These are phyloP conservation scores for Xenoacremonium recifei DNA, from an alignment of 2,329 filamentous ascomycete species.

Conservation along the genomic window DNA sequence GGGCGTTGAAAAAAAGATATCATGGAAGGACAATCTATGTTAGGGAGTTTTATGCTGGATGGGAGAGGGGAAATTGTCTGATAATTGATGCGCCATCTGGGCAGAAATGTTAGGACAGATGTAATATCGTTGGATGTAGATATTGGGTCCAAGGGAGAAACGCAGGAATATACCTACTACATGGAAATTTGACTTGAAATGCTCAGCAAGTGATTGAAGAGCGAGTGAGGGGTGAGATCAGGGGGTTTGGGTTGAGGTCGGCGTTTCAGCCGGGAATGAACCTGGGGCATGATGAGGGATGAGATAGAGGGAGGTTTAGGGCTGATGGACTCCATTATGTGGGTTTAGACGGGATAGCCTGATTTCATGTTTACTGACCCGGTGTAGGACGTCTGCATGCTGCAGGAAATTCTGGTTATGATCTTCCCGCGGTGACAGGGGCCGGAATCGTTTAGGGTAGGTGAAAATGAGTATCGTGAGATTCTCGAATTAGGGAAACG, in stretches of 20 bases:
- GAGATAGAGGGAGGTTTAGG: too few relatives aligned
- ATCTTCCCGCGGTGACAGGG: too few relatives aligned
- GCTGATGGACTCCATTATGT: too few relatives aligned
- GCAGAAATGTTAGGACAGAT: too few relatives aligned
- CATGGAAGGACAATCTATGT: neutral
- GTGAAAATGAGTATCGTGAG: too few relatives aligned
- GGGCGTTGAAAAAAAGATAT: constrained; percentile 11
- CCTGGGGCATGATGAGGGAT: too few relatives aligned
- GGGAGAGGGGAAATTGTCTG: constrained; percentile 11
- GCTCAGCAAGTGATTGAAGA: neutral
- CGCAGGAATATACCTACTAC: neutral
- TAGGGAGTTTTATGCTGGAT: neutral
- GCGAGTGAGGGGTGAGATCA: neutral
- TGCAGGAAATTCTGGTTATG: too few relatives aligned
- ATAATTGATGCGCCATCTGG: constrained; percentile 12
- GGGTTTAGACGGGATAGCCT: too few relatives aligned
- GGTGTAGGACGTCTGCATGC: too few relatives aligned
- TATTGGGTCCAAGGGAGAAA: neutral
- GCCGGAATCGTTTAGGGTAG: too few relatives aligned
- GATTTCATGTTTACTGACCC: too few relatives aligned
- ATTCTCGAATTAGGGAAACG: too few relatives aligned
- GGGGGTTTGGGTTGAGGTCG: neutral
- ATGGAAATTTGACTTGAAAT: constrained; percentile 1
- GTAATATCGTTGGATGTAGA: neutral
- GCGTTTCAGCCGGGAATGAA: neutral